A percentile compares a stretch with the other conserved stretches of the same genome.
Conservation (phyloP, 2,329 filamentous ascomycete species). For the Aspergillus japonicus region DNA sequence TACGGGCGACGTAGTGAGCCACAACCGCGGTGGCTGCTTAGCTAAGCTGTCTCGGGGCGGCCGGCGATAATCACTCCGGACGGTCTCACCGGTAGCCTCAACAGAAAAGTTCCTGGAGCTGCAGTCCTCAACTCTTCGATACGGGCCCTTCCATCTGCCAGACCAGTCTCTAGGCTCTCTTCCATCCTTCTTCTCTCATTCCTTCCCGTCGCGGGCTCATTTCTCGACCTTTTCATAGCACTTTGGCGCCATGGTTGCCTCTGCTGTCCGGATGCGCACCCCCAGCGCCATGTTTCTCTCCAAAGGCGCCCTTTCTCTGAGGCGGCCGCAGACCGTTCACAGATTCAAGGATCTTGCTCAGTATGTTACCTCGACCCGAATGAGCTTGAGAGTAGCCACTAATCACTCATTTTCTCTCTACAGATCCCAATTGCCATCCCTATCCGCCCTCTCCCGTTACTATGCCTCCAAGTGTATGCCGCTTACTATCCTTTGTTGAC, state of each 20-base stretch:
- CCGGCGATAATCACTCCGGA: slow-evolving; percentile 33
- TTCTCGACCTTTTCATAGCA: slow-evolving; percentile 27
- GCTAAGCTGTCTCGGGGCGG: slow-evolving; percentile 7
- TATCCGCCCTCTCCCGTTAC: slow-evolving; percentile 62
- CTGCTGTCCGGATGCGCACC: slow-evolving; percentile 47
- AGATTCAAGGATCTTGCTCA: slow-evolving; percentile 44
- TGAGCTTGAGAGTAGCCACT: slow-evolving; percentile 15
- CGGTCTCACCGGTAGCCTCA: slow-evolving; percentile 42
- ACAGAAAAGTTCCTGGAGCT: slow-evolving; percentile 42
- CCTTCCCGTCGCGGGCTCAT: slow-evolving; percentile 25
- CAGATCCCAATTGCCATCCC: slow-evolving; percentile 50
- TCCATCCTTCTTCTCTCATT: slow-evolving; percentile 20
- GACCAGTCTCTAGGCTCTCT: slow-evolving; percentile 19
- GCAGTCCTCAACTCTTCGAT: slow-evolving; percentile 31
- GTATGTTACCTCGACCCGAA: slow-evolving; percentile 29
- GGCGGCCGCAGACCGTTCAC: slow-evolving; percentile 46
- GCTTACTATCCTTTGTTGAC: slow-evolving; percentile 7
- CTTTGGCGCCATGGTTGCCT: slow-evolving; percentile 55
- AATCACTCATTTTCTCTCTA: slow-evolving; percentile 15
- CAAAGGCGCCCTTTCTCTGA: slow-evolving; percentile 44
- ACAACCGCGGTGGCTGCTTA: slow-evolving; percentile 11
- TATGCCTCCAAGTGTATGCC: slow-evolving; percentile 68
- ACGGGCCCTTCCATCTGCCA: slow-evolving; percentile 27
- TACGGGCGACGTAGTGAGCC: slow-evolving; percentile 22
- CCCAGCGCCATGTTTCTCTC: slow-evolving; percentile 44